These are phyloP conservation scores for Aschersonia sp. DNA, from an alignment of 2,329 filamentous ascomycete species.

Conservation along the genomic window DNA sequence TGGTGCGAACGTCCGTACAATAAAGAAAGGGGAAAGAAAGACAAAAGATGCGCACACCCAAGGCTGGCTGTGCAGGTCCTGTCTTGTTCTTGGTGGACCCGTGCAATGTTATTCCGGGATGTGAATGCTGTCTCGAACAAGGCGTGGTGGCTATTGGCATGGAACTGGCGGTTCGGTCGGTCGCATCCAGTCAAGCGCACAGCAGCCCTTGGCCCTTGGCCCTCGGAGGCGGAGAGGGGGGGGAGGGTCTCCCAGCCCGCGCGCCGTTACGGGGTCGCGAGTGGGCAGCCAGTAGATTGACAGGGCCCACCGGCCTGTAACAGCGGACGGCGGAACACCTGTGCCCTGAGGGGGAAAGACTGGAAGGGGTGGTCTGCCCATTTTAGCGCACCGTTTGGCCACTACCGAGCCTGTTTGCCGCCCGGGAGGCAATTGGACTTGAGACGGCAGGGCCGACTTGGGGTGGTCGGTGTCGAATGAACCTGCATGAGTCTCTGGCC, in stretches of 20 bases:
- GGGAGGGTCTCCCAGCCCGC: not conserved
- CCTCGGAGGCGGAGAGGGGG: no score
- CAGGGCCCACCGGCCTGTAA: constrained; percentile 2
- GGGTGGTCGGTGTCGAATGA: not conserved
- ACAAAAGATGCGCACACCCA: not conserved
- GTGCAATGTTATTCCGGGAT: not conserved
- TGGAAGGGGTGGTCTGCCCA: not conserved
- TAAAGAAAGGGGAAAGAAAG: not conserved
- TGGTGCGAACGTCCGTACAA: not conserved
- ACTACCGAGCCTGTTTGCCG: not conserved
- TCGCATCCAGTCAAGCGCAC: not conserved
- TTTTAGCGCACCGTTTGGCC: constrained; percentile 4
- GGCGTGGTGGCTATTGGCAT: not conserved
- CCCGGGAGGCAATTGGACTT: not conserved
- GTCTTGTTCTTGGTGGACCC: not conserved
- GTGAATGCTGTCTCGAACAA: not conserved
- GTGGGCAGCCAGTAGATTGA: not conserved
- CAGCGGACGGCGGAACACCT: not conserved
- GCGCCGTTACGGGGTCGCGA: not conserved
- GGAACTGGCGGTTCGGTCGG: not conserved
- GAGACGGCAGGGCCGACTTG: not conserved
- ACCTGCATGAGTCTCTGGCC: not conserved
- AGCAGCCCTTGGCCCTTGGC: not conserved
- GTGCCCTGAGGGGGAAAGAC: not conserved
- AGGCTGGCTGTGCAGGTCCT: not conserved